A percentile compares a stretch with the other conserved stretches of the same genome.
These are phyloP conservation scores for Porphyrellus cyaneotinctus DNA, from an alignment of 768 basidiomycete species.

Conservation along the genomic window DNA sequence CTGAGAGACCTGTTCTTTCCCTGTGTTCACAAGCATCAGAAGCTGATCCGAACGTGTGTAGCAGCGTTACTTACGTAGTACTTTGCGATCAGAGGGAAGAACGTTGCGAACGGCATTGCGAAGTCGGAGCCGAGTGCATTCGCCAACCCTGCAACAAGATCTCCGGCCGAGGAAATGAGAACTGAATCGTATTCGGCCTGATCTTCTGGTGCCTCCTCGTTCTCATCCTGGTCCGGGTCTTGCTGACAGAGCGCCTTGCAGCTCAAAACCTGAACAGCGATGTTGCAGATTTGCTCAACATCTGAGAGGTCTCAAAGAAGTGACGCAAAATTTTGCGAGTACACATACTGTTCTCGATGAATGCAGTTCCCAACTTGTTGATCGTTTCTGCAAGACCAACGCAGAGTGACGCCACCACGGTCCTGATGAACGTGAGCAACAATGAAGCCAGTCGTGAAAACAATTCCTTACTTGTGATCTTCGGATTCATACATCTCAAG, in stretches of 20 bases:
- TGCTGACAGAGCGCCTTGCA: slow-evolving; percentile 96
- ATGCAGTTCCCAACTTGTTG: slow-evolving; percentile 85
- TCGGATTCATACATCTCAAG: slow-evolving; percentile 90
- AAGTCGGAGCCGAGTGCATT: slow-evolving; percentile 84
- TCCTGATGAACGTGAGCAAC: slow-evolving; percentile 42
- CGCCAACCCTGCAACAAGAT: slow-evolving; percentile 88
- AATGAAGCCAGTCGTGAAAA: not conserved
- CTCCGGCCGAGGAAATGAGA: slow-evolving; percentile 88
- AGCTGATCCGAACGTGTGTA: not conserved
- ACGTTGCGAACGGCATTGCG: slow-evolving; percentile 72
- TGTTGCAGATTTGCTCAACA: slow-evolving; percentile 72
- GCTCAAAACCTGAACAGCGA: slow-evolving; percentile 82
- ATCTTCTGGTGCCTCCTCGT: slow-evolving; percentile 80
- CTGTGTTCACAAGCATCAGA: slow-evolving; percentile 35
- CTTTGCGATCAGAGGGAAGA: slow-evolving; percentile 85
- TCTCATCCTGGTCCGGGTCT: slow-evolving; percentile 89
- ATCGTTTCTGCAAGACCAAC: slow-evolving; percentile 87
- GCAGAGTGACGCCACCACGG: slow-evolving; percentile 85
- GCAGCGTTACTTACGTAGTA: slow-evolving; percentile 68
- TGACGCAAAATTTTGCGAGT: not conserved
- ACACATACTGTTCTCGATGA: slow-evolving; percentile 71
- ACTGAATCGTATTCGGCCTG: slow-evolving; percentile 97
- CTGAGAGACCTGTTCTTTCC: slow-evolving; percentile 82
- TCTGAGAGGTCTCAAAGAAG: slow-evolving; percentile 38
- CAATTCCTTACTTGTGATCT: slow-evolving; percentile 90